Base-by-base conservation (phyloP, 1,284 basidiomycete genomes). In the Trametes versicolor region DNA sequence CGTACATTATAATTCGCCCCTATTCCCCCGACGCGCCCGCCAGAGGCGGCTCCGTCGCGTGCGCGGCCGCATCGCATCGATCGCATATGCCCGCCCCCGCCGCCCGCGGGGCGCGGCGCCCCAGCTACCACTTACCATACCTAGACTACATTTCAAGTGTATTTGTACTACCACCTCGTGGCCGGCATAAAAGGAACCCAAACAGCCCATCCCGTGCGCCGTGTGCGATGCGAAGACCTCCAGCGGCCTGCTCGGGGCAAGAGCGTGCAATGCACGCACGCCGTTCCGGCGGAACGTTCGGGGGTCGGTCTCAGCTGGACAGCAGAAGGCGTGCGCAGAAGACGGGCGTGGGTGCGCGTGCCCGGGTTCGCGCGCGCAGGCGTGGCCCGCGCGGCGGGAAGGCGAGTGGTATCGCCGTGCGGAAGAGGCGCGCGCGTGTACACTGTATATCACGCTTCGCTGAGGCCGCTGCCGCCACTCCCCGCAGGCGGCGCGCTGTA, bases 61-160 rank as follows among this genome's bases (percentile, higher is more conserved):
- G 34, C 56, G 39, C 45, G 19, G 27, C 23, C 47, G 55, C 50
- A 59, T 60, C 66, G 60, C 62, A 64, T 68, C 69, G 67, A 58
- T 66, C 57, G 64, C 69, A 65, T 65, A 72, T 65, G 68, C 72
- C 62, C 67, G 66, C 65, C 58, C 56, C 59, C 58, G 29, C 59
- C 56, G 58, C 60, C 53, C 32, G 27, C 29, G 29, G 62, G 59
- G 60, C 64, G 51, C 41, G 59, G 67, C 58, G 54, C 39, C 59
- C 55, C n/a, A n/a, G 63, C 72, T 70, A 71, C 78, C 80, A 66
- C 63, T 67, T 69, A 69, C 63, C 68, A 67, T 66, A 70, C 68
- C 79, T 84, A 85, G 82, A 85, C 77, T 71, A 79, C 69, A 70
- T 65, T 62, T 64, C 68, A 67, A 49, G 64, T 86, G 85, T 87